A percentile compares a stretch with the other conserved stretches of the same genome.
These are phyloP conservation scores for Penicillium macrosclerotiorum DNA, from an alignment of 495 filamentous ascomycete species.

Conservation along the genomic window DNA sequence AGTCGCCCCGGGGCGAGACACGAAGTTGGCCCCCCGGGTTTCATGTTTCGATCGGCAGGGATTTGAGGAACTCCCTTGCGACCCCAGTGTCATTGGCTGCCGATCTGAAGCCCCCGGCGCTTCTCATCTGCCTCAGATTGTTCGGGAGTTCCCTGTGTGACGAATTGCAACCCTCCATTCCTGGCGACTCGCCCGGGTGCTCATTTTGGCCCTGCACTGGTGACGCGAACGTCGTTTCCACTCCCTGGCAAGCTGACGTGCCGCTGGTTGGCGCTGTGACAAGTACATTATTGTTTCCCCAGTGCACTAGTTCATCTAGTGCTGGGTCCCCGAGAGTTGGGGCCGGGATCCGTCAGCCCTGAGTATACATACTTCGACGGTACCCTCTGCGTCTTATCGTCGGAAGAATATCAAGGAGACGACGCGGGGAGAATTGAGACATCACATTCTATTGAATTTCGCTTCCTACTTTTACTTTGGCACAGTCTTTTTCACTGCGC, in stretches of 20 bases:
- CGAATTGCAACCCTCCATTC: slow-evolving; percentile 22
- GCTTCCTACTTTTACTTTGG: background rate
- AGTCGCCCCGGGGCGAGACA: too few species aligned
- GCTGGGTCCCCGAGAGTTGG: too few species aligned
- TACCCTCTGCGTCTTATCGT: too few species aligned
- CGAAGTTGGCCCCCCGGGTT: too few species aligned
- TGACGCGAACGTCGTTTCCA: slow-evolving; percentile 17
- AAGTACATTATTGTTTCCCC: too few species aligned
- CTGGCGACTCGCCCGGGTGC: slow-evolving; percentile 9
- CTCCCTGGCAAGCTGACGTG: slow-evolving; percentile 15
- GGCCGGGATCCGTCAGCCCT: slow-evolving; percentile 1
- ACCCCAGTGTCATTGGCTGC: slow-evolving; percentile 17
- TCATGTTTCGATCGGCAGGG: slow-evolving; percentile 17
- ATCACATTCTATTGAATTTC: slow-evolving; percentile 15
- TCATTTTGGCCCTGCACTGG: slow-evolving; percentile 12
- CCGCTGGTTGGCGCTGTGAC: too few species aligned
- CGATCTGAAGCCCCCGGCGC: slow-evolving; percentile 30
- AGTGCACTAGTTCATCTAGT: too few species aligned
- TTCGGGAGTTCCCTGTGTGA: slow-evolving; percentile 14
- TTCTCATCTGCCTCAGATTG: slow-evolving; percentile 30
- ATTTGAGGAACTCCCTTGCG: slow-evolving; percentile 20
- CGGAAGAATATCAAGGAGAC: slow-evolving; percentile 10
- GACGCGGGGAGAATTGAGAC: slow-evolving; percentile 25
- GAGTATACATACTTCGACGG: slow-evolving; percentile 13
- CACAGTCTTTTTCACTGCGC: background rate